Evolutionary conservation across 179 eudicot species (phyloP).

Genomic region (Camellia oleifera): DNA sequence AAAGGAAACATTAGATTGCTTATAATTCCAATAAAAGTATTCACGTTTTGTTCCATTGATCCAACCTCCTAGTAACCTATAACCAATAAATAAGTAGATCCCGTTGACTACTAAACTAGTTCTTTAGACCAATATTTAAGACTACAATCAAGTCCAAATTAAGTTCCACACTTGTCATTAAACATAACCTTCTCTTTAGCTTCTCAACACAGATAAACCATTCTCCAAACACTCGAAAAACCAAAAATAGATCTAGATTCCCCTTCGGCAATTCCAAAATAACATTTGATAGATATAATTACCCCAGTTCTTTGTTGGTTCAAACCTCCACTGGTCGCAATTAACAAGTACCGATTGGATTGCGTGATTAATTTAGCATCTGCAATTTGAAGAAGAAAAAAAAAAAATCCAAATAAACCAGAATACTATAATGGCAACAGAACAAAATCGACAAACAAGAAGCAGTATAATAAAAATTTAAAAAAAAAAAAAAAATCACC

Average conservation of each 20-base stretch:
- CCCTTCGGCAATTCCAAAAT: neutral
- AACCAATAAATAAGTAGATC: neutral
- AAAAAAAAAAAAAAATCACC: slow-evolving; percentile 30
- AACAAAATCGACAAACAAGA: neutral
- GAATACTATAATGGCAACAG: neutral
- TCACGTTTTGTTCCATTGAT: neutral
- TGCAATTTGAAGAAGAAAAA: slow-evolving; percentile 29
- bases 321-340: slow-evolving; percentile 85
- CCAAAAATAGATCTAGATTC: neutral
- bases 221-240: neutral
- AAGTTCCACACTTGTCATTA: neutral
- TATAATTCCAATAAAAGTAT: neutral
- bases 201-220: neutral
- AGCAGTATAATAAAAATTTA: neutral
- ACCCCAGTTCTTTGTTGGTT: slow-evolving; percentile 97
- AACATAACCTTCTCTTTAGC: neutral
- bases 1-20: neutral
- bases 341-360: slow-evolving; percentile 58
- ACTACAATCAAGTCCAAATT: neutral
- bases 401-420: slow-evolving; percentile 14
- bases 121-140: neutral
- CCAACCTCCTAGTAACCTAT: neutral
- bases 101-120: neutral
- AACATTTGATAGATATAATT: slow-evolving; percentile 4
- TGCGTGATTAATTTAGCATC: slow-evolving; percentile 53